phyloP scores from a whole-genome alignment of 106 monocot genomes.

The Acorus gramineus region DNA sequence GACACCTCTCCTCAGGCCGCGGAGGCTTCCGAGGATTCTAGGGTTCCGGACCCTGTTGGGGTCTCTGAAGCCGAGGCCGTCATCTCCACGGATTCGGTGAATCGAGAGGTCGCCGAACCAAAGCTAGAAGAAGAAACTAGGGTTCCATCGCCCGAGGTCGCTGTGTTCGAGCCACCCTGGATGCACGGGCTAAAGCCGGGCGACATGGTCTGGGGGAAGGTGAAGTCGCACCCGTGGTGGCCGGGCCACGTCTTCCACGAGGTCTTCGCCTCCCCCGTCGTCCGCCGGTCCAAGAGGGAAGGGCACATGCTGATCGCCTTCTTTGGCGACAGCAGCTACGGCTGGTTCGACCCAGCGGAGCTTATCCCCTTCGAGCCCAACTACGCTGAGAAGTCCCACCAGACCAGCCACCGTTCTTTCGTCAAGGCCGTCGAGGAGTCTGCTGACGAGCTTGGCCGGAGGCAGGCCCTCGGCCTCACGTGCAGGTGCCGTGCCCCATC shows the following conservation, averaged over 20 bases:
- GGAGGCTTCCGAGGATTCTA: too few relatives aligned
- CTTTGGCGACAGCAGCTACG: slow-evolving; percentile 94
- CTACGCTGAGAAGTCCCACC: slow-evolving; percentile 53
- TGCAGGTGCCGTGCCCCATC: slow-evolving; percentile 45
- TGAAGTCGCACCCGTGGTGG: slow-evolving; percentile 99
- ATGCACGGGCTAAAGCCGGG: slow-evolving; percentile 45
- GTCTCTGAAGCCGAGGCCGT: too few relatives aligned
- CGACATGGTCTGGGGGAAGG: slow-evolving; percentile 99
- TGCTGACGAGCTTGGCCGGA: slow-evolving; percentile 43
- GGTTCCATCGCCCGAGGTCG: background rate
- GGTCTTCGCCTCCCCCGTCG: slow-evolving; percentile 39
- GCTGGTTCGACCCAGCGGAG: slow-evolving; percentile 84
- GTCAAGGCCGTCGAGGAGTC: slow-evolving; percentile 74
- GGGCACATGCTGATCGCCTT: slow-evolving; percentile 72
- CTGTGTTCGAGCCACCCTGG: slow-evolving; percentile 8
- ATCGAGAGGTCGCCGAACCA: too few relatives aligned
- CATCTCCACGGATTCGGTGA: too few relatives aligned
- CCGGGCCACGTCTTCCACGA: slow-evolving; percentile 81
- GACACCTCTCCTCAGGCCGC: too few relatives aligned
- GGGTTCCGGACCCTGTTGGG: too few relatives aligned
- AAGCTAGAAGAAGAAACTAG: too few relatives aligned
- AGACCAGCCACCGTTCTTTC: slow-evolving; percentile 38
- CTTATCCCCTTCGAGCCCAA: slow-evolving; percentile 57
- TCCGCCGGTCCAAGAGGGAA: slow-evolving; percentile 36
- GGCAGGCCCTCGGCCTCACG: slow-evolving; percentile 47